Percentiles rank a stretch among this genome's conserved stretches.
Conservation (phyloP, 2,329 filamentous ascomycete genomes). For the Phialophora macrospora region DNA sequence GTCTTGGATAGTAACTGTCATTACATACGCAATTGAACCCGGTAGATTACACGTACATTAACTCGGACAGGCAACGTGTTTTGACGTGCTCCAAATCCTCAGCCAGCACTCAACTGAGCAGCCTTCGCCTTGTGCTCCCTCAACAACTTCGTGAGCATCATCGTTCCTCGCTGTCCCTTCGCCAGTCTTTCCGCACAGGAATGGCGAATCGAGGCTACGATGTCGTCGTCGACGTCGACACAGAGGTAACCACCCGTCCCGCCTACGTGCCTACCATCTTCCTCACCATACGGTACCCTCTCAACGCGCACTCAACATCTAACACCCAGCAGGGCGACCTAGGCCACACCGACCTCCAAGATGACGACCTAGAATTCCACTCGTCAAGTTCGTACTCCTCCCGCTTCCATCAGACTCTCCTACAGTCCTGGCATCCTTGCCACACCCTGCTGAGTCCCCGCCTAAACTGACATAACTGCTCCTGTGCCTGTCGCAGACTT, state of each 20-base stretch:
- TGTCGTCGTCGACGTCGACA: constrained; percentile 95
- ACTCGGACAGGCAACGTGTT: constrained; percentile 28
- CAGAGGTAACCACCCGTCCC: constrained; percentile 69
- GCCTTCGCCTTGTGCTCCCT: constrained; percentile 2
- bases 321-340: constrained; percentile 75
- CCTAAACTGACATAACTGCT: no score
- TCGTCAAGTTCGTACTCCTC: constrained; percentile 67
- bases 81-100: not conserved
- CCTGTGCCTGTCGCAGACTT: constrained; percentile 60
- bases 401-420: not conserved
- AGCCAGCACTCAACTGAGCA: not conserved
- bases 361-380: constrained; percentile 95
- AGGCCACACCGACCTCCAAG: constrained; percentile 96
- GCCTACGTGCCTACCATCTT: not conserved
- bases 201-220: constrained; percentile 92
- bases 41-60: constrained; percentile 2
- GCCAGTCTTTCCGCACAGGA: constrained; percentile 34
- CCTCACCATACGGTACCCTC: not conserved
- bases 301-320: not conserved
- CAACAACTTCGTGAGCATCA: not conserved
- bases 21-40: constrained; percentile 5
- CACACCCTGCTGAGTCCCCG: no score
- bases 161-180: not conserved
- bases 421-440: no score
- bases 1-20: no score